Conservation (phyloP, 345 rosid genomes). For the Xanthoceras sorbifolium region DNA sequence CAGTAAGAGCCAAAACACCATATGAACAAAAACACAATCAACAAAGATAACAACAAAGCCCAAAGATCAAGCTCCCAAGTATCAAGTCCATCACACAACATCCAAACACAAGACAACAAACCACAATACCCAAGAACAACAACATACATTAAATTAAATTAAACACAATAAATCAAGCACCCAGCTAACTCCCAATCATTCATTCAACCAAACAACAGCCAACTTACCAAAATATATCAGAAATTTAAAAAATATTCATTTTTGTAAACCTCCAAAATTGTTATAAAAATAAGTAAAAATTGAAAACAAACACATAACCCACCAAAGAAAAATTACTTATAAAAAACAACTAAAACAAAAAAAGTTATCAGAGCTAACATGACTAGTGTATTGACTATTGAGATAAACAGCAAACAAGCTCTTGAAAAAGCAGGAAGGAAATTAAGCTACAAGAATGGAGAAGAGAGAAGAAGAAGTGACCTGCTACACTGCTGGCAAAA, state of each 20-base stretch:
- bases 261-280: not conserved
- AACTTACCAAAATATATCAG: not conserved
- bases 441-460: not conserved
- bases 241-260: too few relatives aligned
- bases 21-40: not conserved
- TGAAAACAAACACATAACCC: conserved; percentile 2
- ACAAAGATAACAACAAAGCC: not conserved
- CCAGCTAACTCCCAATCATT: conserved; percentile 17
- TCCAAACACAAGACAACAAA: conserved; percentile 14
- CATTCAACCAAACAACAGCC: not conserved
- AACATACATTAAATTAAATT: not conserved
- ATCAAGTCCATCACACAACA: conserved; percentile 4
- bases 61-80: not conserved
- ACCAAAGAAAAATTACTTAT: not conserved
- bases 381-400: not conserved
- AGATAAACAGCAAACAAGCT: too few relatives aligned
- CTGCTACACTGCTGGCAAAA: conserved; percentile 99
- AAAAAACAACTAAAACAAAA: not conserved
- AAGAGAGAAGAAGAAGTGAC: conserved; percentile 47
- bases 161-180: not conserved
- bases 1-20: not conserved
- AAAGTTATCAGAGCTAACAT: not conserved
- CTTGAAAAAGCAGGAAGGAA: too few relatives aligned
- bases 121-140: not conserved
- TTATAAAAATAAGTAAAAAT: not conserved